A percentile compares a stretch with the other conserved stretches of the same genome.
Evolutionary conservation across 1,284 basidiomycete species (phyloP).

Genomic region (Cryptococcus wingfieldii): DNA sequence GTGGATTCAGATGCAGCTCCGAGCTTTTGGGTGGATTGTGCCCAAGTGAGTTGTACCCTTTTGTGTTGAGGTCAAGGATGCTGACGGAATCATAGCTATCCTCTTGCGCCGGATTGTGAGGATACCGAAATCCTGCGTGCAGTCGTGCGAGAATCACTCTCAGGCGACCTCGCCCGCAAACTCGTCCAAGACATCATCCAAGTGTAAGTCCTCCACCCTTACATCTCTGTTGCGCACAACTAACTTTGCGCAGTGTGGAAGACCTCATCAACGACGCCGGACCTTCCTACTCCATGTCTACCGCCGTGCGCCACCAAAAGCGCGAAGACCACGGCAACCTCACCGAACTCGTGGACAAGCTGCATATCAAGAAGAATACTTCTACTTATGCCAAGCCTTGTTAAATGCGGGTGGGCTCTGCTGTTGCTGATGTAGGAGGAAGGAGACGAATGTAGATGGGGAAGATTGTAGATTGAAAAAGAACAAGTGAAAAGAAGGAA

Average conservation of each 20-base stretch:
- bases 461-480: not conserved
- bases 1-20: constrained; percentile 67
- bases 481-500: not conserved
- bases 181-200: constrained; percentile 42
- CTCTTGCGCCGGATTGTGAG: constrained; percentile 66
- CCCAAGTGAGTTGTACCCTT: constrained; percentile 54
- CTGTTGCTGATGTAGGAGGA: not conserved
- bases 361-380: constrained; percentile 1
- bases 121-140: constrained; percentile 76
- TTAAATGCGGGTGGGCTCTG: not conserved
- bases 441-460: not conserved
- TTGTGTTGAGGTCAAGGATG: not conserved
- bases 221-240: not conserved
- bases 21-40: constrained; percentile 61
- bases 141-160: constrained; percentile 67
- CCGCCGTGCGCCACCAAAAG: constrained; percentile 3
- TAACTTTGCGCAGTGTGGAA: constrained; percentile 25
- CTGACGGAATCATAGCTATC: constrained; percentile 53
- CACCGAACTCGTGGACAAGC: not conserved
- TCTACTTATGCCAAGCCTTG: constrained; percentile 2
- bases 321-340: not conserved
- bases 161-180: constrained; percentile 37
- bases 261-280: constrained; percentile 28
- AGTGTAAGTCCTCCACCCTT: constrained; percentile 18
- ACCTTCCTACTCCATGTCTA: constrained; percentile 29